Conservation (phyloP, 495 filamentous ascomycete genomes). For the Penicillium mononematosum region DNA sequence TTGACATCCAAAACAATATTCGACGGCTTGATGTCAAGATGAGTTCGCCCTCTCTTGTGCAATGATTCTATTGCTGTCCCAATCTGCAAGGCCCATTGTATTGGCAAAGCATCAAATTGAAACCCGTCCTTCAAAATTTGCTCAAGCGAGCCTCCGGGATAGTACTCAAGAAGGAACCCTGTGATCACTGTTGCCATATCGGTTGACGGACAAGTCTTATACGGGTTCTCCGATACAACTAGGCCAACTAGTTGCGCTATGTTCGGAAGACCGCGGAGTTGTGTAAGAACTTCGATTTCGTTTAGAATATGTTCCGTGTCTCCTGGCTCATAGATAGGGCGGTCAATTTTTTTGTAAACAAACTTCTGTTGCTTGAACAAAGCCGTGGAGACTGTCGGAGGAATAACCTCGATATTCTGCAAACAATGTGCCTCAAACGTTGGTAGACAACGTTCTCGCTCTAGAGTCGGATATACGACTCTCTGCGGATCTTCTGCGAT, state of each 20-base stretch:
- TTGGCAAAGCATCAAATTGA: slow-evolving; percentile 9
- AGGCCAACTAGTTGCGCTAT: slow-evolving; percentile 20
- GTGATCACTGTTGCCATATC: slow-evolving; percentile 11
- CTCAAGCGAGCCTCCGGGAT: slow-evolving; percentile 19
- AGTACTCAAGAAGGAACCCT: slow-evolving; percentile 25
- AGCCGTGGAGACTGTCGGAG: slow-evolving; percentile 16
- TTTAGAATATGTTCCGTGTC: too few relatives aligned
- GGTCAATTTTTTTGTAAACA: not conserved
- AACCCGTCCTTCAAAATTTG: slow-evolving; percentile 4
- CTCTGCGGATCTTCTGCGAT: slow-evolving; percentile 3
- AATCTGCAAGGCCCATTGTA: slow-evolving; percentile 20
- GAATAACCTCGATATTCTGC: slow-evolving; percentile 6
- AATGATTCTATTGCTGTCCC: slow-evolving; percentile 8
- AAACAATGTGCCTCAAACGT: slow-evolving; percentile 14
- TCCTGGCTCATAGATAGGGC: too few relatives aligned
- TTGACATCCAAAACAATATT: slow-evolving; percentile 24
- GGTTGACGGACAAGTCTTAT: slow-evolving; percentile 12
- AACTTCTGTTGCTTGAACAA: slow-evolving; percentile 6
- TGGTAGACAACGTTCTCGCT: slow-evolving; percentile 9
- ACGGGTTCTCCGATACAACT: slow-evolving; percentile 22
- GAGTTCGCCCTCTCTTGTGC: slow-evolving; percentile 3
- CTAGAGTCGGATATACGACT: slow-evolving; percentile 15
- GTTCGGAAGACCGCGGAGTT: slow-evolving; percentile 8
- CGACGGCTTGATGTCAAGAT: slow-evolving; percentile 27
- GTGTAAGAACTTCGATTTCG: too few relatives aligned